Percentiles rank a stretch among this genome's conserved stretches.
Conservation (phyloP, 352 stramenopile genomes). For the Phytophthora tentaculata region DNA sequence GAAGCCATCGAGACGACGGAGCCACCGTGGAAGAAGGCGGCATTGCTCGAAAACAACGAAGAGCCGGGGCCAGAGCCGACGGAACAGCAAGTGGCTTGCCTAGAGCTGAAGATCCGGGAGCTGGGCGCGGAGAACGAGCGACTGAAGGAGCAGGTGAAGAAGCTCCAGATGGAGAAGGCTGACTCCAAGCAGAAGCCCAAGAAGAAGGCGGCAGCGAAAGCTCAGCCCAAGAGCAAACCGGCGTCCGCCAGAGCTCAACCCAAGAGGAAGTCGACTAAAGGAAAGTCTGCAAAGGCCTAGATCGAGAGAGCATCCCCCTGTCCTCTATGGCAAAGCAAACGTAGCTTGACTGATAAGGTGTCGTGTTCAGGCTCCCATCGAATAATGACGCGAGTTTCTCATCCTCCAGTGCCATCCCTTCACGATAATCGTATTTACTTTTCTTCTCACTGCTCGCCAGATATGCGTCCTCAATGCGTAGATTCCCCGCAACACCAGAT, state of each 20-base stretch:
- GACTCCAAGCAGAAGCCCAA: slow-evolving; percentile 1
- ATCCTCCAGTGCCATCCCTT: not conserved
- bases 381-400: not conserved
- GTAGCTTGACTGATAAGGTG: not conserved
- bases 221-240: slow-evolving; percentile 3
- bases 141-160: slow-evolving; percentile 26
- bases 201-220: slow-evolving; percentile 7
- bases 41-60: slow-evolving; percentile 2
- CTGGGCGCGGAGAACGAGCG: slow-evolving; percentile 20
- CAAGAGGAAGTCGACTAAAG: slow-evolving; percentile 10
- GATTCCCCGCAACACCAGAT: too few species aligned
- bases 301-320: not conserved
- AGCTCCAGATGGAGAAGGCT: slow-evolving; percentile 3
- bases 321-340: not conserved
- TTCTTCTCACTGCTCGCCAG: not conserved
- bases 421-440: not conserved
- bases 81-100: slow-evolving; percentile 8
- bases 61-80: slow-evolving; percentile 20
- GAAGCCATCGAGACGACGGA: slow-evolving; percentile 4
- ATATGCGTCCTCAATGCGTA: too few species aligned
- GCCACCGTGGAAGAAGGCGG: slow-evolving; percentile 14
- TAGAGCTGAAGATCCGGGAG: slow-evolving; percentile 21
- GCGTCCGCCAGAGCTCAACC: slow-evolving; percentile 1
- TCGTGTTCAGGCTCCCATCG: not conserved
- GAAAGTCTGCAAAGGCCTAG: slow-evolving; percentile 1